These are phyloP conservation scores for Umbelopsis sp. DNA, from an alignment of 192 early-diverging fungal genomes.

Conservation along the genomic window DNA sequence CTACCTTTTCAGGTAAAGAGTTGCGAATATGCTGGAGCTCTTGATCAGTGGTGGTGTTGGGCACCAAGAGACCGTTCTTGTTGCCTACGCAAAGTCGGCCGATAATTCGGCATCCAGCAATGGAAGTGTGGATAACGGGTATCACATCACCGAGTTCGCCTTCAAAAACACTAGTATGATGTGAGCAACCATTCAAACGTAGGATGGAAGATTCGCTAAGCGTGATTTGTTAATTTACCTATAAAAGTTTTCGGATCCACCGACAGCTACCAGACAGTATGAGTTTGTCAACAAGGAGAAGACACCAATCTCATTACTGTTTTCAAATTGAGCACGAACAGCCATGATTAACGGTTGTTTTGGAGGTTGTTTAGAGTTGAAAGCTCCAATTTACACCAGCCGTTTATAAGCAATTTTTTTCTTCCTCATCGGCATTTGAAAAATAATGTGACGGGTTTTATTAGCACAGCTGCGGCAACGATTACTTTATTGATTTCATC, in stretches of 20 bases:
- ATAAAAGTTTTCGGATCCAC: conserved; percentile 99
- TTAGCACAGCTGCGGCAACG: background rate
- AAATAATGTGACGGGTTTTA: conserved; percentile 7
- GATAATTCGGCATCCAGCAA: conserved; percentile 96
- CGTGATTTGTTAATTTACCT: conserved; percentile 51
- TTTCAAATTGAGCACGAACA: conserved; percentile 93
- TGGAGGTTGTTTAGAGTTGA: background rate
- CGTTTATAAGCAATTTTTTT: conserved; percentile 12
- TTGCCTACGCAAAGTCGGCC: conserved; percentile 95
- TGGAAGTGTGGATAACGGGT: conserved; percentile 95
- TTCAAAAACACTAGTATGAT: conserved; percentile 80
- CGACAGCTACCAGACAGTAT: conserved; percentile 95
- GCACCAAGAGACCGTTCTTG: conserved; percentile 91
- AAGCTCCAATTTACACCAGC: background rate
- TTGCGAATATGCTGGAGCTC: conserved; percentile 98
- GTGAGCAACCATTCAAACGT: background rate
- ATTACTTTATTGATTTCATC: background rate
- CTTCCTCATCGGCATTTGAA: background rate
- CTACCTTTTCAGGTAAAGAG: conserved; percentile 90
- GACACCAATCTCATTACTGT: conserved; percentile 98
- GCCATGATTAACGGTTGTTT: background rate
- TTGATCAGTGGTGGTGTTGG: conserved; percentile 95
- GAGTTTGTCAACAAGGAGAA: conserved; percentile 98
- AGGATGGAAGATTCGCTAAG: background rate
- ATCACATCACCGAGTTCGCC: conserved; percentile 93